Conservation (phyloP, 495 filamentous ascomycete species). For the Alectoria sarmentosa region DNA sequence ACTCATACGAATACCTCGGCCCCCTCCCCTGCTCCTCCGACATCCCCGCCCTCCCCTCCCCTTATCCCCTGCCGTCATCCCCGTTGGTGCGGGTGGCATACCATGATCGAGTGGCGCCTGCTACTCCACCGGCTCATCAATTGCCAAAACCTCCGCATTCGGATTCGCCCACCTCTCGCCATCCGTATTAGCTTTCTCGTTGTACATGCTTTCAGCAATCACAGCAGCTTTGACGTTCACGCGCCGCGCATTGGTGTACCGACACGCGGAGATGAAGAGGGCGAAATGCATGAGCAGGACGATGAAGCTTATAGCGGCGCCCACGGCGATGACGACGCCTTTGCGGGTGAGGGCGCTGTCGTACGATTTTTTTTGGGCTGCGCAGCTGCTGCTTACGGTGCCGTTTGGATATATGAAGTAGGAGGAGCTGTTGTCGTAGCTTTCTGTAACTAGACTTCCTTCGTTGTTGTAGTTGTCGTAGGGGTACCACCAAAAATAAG, state of each 20-base stretch:
- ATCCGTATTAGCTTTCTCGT: neutral
- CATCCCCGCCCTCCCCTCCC: neutral
- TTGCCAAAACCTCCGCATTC: slow-evolving; percentile 1
- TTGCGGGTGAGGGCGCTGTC: neutral
- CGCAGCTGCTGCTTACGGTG: neutral
- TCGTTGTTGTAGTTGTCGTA: neutral
- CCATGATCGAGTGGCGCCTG: neutral
- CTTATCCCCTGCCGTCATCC: neutral
- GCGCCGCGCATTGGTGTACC: slow-evolving; percentile 28
- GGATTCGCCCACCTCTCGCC: neutral
- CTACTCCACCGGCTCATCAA: neutral
- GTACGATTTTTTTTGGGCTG: neutral
- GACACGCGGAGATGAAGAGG: slow-evolving; percentile 34
- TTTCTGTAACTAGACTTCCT: too few species aligned
- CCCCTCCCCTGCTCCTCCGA: neutral
- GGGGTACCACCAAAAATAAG: neutral
- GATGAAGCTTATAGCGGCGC: slow-evolving; percentile 1
- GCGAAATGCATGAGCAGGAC: slow-evolving; percentile 27
- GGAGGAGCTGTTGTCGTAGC: neutral
- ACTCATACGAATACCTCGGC: neutral
- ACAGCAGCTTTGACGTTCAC: neutral
- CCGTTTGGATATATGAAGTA: neutral
- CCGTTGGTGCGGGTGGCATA: neutral
- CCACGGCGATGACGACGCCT: slow-evolving; percentile 10
- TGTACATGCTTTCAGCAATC: slow-evolving; percentile 3